Percentiles rank a stretch among this genome's conserved stretches.
These are phyloP conservation scores for Claviceps sorghi DNA, from an alignment of 2,329 filamentous ascomycete species.

Conservation along the genomic window DNA sequence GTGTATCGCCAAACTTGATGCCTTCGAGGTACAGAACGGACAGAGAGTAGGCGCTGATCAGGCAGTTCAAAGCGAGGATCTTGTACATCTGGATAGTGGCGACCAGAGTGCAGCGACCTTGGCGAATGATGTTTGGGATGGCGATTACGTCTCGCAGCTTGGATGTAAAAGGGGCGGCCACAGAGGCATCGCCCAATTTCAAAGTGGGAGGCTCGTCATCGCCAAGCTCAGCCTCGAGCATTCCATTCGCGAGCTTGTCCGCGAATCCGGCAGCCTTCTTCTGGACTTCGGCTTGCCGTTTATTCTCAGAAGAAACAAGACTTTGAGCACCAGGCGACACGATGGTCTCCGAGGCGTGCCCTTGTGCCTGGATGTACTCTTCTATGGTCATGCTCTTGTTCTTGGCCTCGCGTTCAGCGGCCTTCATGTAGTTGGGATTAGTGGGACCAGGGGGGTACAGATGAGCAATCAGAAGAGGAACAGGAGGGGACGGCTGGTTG, in stretches of 20 bases:
- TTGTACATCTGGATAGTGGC: slow-evolving; percentile 99
- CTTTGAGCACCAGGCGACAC: slow-evolving; percentile 51
- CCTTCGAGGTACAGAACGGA: slow-evolving; percentile 93
- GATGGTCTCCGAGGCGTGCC: slow-evolving; percentile 45
- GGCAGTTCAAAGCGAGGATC: slow-evolving; percentile 91
- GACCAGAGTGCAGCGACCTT: slow-evolving; percentile 92
- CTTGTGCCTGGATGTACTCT: slow-evolving; percentile 39
- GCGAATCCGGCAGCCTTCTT: slow-evolving; percentile 65
- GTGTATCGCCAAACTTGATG: slow-evolving; percentile 97
- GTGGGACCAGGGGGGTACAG: slow-evolving; percentile 78
- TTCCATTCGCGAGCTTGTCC: slow-evolving; percentile 69
- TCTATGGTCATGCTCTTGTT: slow-evolving; percentile 56
- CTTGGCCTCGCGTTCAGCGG: slow-evolving; percentile 71
- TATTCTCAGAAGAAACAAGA: slow-evolving; percentile 20
- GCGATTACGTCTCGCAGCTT: slow-evolving; percentile 95
- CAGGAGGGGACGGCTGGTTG: slow-evolving; percentile 83
- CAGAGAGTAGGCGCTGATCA: slow-evolving; percentile 94
- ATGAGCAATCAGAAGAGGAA: slow-evolving; percentile 84
- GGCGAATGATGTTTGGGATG: slow-evolving; percentile 94
- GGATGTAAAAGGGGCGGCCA: slow-evolving; percentile 92
- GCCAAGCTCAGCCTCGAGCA: slow-evolving; percentile 83
- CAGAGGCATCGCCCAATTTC: slow-evolving; percentile 93
- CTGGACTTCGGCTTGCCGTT: slow-evolving; percentile 44
- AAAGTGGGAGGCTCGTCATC: slow-evolving; percentile 87
- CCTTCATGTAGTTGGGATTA: slow-evolving; percentile 91